Conservation (phyloP, 768 basidiomycete genomes). For the Paxillus involutus region DNA sequence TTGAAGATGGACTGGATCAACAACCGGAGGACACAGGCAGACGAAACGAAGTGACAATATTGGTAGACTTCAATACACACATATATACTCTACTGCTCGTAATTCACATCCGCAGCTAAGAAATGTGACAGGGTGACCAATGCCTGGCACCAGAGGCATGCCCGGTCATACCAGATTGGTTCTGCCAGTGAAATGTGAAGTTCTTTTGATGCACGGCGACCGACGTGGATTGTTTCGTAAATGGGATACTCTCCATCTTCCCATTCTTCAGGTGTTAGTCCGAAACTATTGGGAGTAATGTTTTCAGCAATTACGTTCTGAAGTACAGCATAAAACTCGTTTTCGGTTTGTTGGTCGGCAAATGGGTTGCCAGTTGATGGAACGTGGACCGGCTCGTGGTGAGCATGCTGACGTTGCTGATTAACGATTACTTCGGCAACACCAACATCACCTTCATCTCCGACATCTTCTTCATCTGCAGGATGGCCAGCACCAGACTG, state of each 20-base stretch:
- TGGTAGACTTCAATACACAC: too few species aligned
- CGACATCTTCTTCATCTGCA: too few species aligned
- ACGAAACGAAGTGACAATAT: too few species aligned
- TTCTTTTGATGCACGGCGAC: neutral
- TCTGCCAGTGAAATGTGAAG: constrained; percentile 3
- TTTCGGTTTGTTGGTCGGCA: neutral
- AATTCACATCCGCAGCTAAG: too few species aligned
- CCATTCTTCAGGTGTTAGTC: constrained; percentile 17
- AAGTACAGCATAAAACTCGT: neutral
- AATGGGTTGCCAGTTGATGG: constrained; percentile 10
- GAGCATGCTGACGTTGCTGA: neutral
- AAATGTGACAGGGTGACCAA: neutral
- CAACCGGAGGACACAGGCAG: too few species aligned
- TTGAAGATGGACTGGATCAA: too few species aligned
- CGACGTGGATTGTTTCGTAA: constrained; percentile 8
- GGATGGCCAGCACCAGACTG: too few species aligned
- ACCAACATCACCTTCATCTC: too few species aligned
- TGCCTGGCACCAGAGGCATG: constrained; percentile 15
- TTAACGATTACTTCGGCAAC: too few species aligned
- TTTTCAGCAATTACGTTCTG: neutral
- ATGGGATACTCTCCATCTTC: constrained; percentile 6
- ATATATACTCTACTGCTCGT: too few species aligned
- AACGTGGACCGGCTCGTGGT: constrained; percentile 1
- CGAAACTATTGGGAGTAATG: constrained; percentile 9
- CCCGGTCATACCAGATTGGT: constrained; percentile 7